Conservation (phyloP, 2,329 filamentous ascomycete genomes). For the Nothophoma quercina region DNA sequence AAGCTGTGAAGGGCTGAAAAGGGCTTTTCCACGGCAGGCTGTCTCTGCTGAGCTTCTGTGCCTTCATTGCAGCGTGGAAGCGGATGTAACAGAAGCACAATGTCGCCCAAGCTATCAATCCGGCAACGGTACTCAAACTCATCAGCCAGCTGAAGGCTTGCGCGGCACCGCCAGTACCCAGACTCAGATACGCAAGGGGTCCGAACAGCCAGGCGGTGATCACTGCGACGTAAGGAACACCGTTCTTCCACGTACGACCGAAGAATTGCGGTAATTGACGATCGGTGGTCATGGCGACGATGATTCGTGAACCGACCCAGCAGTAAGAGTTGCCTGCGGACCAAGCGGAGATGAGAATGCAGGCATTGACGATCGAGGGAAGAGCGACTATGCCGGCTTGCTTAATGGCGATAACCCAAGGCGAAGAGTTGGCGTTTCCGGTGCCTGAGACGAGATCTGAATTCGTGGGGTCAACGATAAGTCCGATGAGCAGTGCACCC, state of each 20-base stretch:
- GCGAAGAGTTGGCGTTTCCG: conserved; percentile 53
- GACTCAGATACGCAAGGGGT: conserved; percentile 72
- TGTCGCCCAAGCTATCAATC: conserved; percentile 52
- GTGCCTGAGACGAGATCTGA: conserved; percentile 40
- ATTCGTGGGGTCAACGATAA: conserved; percentile 62
- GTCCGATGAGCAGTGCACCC: conserved; percentile 62
- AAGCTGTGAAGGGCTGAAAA: conserved; percentile 74
- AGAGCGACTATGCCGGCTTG: conserved; percentile 54
- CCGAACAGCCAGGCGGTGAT: conserved; percentile 64
- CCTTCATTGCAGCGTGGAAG: conserved; percentile 71
- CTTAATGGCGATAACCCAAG: conserved; percentile 61
- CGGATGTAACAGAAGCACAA: conserved; percentile 72
- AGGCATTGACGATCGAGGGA: conserved; percentile 34
- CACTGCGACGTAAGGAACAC: conserved; percentile 74
- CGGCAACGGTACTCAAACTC: conserved; percentile 73
- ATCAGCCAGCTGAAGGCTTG: conserved; percentile 74
- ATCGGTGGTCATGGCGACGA: conserved; percentile 34
- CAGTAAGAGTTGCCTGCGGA: conserved; percentile 37
- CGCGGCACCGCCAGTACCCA: conserved; percentile 69
- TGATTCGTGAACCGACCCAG: conserved; percentile 34
- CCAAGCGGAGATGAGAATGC: conserved; percentile 37
- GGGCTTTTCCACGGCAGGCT: conserved; percentile 71
- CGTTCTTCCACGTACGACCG: conserved; percentile 59
- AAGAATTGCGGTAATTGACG: conserved; percentile 35
- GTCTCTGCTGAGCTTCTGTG: conserved; percentile 65